Evolutionary conservation across 1,284 basidiomycete species (phyloP), one percentile per base, ranked within the genome.

Genomic region (Apiotrichum sp.): DNA sequence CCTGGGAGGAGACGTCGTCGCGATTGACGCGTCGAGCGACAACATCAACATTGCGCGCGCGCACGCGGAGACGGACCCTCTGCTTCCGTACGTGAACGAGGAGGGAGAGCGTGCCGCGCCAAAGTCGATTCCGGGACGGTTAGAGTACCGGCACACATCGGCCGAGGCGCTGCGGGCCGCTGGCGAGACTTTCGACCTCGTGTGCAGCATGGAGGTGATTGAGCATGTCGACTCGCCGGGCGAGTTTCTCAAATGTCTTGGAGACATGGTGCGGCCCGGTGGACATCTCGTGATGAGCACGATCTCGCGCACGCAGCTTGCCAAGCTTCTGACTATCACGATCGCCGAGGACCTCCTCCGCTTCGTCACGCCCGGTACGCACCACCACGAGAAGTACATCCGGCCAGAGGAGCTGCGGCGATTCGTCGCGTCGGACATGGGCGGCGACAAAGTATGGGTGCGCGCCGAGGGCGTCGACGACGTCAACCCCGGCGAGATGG

Each of bases 171-270:
- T 84, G 5, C 72, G 81, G 29, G 82, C 84, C 8, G 72, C 63
- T 6, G 76, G 77, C 22, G 68, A 81, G 34, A 81, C 81, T 45
- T 98, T 87, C 70, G 95, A 98, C 72, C 81, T 95, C 6, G 93
- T 99, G 13, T 96, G 92, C 72, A 89, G 92, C 9, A 93, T 98
- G 92, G 96, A 99, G 72, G 93, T 99, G 14, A 72, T 99, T 44
- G 96, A 99, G 77, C 96, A 99, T 70, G 96, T 99, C 57, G 88
- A 96, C 69, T 85, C 93, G 65, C 95, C 96, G 0, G 80, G 84
- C 10, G 81, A 82, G 6, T 99, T 99, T 73, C 80, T 97, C 50
- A 79, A 83, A 46, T 85, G 86, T 47, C 87, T 91, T 62, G 86
- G 88, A 0, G 80, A 87, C 58, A 81, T 96, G 50, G 84, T 93